Conservation (phyloP, 1,284 basidiomycete species). For the Ceratobasidium sp. region DNA sequence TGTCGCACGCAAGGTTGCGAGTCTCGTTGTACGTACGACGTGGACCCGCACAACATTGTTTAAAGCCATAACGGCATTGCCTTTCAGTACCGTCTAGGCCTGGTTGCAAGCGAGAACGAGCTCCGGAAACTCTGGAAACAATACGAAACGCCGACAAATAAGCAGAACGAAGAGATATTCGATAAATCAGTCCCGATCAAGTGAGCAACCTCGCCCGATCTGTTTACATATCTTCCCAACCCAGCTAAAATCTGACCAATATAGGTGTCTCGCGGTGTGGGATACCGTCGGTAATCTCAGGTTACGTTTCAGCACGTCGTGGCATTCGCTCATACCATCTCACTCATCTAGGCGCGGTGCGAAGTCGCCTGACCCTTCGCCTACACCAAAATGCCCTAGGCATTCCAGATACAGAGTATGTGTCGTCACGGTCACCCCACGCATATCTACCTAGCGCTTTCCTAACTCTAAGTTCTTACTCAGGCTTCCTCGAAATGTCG, state of each 20-base stretch:
- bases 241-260: neutral
- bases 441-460: neutral
- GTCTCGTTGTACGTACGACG: conserved; percentile 35
- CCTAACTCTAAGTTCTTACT: neutral
- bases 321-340: neutral
- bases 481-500: conserved; percentile 33
- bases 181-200: conserved; percentile 11
- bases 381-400: conserved; percentile 17
- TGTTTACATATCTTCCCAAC: too few species aligned
- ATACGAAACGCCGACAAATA: conserved; percentile 2
- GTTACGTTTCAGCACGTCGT: neutral
- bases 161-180: neutral
- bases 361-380: conserved; percentile 11
- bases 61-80: neutral
- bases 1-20: conserved; percentile 47
- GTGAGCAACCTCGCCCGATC: neutral
- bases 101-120: conserved; percentile 1
- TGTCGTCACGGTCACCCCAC: neutral
- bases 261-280: conserved; percentile 38
- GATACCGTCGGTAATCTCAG: conserved; percentile 23
- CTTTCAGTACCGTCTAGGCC: conserved; percentile 4
- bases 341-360: conserved; percentile 6
- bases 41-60: neutral
- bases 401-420: conserved; percentile 23
- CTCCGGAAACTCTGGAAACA: conserved; percentile 24